Percentiles rank a stretch among this genome's conserved stretches.
These are phyloP conservation scores for Podospora didyma DNA, from an alignment of 495 filamentous ascomycete genomes.

Conservation along the genomic window DNA sequence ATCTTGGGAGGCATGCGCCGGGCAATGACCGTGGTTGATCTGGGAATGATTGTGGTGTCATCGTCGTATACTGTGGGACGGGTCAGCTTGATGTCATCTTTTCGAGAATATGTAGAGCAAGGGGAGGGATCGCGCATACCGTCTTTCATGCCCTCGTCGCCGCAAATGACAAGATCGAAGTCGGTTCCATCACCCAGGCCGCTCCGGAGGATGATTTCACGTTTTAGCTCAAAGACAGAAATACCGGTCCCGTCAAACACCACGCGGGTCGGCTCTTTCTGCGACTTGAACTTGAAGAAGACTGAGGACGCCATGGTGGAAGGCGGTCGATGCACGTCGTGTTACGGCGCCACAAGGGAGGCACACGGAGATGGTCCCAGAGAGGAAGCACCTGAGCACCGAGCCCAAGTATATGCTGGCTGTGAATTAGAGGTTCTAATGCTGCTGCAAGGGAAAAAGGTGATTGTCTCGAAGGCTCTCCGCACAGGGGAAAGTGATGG, in stretches of 20 bases:
- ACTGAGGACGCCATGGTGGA: conserved; percentile 86
- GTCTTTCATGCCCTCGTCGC: conserved; percentile 79
- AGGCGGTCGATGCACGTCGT: conserved; percentile 4
- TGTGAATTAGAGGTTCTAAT: conserved; percentile 32
- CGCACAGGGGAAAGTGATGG: conserved; percentile 31
- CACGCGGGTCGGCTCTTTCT: conserved; percentile 89
- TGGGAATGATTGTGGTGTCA: conserved; percentile 90
- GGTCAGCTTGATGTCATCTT: conserved; percentile 19
- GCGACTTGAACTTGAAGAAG: conserved; percentile 99
- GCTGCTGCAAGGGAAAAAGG: conserved; percentile 10
- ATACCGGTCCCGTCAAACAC: conserved; percentile 98
- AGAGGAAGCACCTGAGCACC: conserved; percentile 12
- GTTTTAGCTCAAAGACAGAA: conserved; percentile 96
- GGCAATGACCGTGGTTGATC: conserved; percentile 89
- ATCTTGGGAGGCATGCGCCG: conserved; percentile 78
- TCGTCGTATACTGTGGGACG: conserved; percentile 77
- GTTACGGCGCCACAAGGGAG: conserved; percentile 4
- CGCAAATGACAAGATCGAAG: conserved; percentile 91
- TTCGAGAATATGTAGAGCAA: not conserved
- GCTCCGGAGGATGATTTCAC: conserved; percentile 93
- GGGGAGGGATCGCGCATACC: conserved; percentile 53
- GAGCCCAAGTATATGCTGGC: conserved; percentile 23
- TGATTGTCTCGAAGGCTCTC: conserved; percentile 14
- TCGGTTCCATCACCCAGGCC: conserved; percentile 93
- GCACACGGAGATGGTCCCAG: conserved; percentile 11